Evolutionary conservation across 441 rosid species (phyloP).

Genomic region (Hura crepitans): DNA sequence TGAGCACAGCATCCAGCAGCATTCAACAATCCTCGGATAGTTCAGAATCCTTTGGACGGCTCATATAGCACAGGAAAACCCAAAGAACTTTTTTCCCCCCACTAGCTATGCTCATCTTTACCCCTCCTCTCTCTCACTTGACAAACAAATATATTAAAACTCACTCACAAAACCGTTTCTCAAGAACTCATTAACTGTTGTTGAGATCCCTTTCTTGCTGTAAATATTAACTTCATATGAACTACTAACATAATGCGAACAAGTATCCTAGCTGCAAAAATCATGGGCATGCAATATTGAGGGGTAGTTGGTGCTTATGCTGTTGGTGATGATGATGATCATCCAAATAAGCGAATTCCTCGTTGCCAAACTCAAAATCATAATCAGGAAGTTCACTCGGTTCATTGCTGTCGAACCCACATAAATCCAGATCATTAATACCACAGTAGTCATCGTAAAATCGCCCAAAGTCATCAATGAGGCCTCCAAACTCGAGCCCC

Average conservation of each 20-base stretch:
- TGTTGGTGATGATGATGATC: constrained; percentile 34
- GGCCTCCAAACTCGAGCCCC: constrained; percentile 40
- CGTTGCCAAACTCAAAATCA: constrained; percentile 64
- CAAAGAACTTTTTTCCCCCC: constrained; percentile 27
- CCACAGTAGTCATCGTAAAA: constrained; percentile 48
- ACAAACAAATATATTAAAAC: constrained; percentile 18
- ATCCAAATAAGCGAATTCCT: constrained; percentile 44
- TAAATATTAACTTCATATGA: constrained; percentile 8
- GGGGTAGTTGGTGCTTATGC: constrained; percentile 24
- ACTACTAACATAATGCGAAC: background rate
- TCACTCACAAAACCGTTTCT: constrained; percentile 29
- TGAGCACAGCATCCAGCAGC: constrained; percentile 9
- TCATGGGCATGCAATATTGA: constrained; percentile 72
- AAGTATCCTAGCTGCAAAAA: constrained; percentile 67
- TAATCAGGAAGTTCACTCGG: constrained; percentile 81
- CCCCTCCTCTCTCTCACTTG: constrained; percentile 11
- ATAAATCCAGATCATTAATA: constrained; percentile 47
- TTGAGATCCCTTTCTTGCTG: constrained; percentile 18
- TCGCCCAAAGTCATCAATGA: constrained; percentile 50
- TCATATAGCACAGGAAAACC: constrained; percentile 65
- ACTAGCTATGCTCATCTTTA: constrained; percentile 17
- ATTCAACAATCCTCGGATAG: background rate
- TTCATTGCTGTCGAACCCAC: constrained; percentile 45
- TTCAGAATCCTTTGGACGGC: constrained; percentile 54
- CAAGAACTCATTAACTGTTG: constrained; percentile 5